A percentile compares a stretch with the other conserved stretches of the same genome.
Conservation (phyloP, 2,329 filamentous ascomycete genomes). For the Stagonosporopsis chrysanthemi region DNA sequence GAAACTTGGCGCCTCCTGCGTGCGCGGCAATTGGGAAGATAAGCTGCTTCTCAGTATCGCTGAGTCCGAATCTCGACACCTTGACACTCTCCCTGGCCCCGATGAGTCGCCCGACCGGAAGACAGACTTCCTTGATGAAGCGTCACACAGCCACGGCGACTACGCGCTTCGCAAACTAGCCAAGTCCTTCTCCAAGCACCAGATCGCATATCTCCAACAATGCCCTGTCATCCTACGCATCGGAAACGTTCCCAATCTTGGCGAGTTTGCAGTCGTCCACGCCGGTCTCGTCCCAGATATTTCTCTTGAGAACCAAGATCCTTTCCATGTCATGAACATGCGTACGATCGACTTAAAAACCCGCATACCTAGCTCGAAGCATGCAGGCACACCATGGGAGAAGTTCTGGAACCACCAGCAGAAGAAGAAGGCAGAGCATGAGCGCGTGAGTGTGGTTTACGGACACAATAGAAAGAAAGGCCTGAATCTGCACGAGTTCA, state of each 20-base stretch:
- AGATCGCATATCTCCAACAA: conserved; percentile 72
- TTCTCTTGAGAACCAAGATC: conserved; percentile 73
- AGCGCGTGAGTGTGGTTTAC: conserved; percentile 70
- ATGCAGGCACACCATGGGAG: conserved; percentile 70
- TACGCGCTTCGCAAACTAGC: conserved; percentile 60
- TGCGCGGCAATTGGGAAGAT: conserved; percentile 94
- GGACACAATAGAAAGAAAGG: conserved; percentile 78
- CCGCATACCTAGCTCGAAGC: conserved; percentile 62
- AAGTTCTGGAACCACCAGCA: conserved; percentile 62
- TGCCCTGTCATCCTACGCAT: conserved; percentile 82
- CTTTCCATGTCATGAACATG: conserved; percentile 91
- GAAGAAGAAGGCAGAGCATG: conserved; percentile 40
- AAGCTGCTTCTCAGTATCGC: conserved; percentile 73
- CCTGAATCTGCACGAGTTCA: conserved; percentile 71
- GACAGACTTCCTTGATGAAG: conserved; percentile 39
- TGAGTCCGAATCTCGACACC: conserved; percentile 39
- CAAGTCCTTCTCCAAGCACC: conserved; percentile 64
- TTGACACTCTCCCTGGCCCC: conserved; percentile 31
- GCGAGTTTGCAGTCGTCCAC: conserved; percentile 79
- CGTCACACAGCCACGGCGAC: conserved; percentile 44
- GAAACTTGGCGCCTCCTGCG: conserved; percentile 75
- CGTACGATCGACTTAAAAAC: conserved; percentile 73
- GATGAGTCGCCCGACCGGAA: conserved; percentile 44
- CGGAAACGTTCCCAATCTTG: conserved; percentile 66
- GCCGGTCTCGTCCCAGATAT: conserved; percentile 83